phyloP scores from a whole-genome alignment of 1,284 basidiomycete species.

The Inonotus obliquus region DNA sequence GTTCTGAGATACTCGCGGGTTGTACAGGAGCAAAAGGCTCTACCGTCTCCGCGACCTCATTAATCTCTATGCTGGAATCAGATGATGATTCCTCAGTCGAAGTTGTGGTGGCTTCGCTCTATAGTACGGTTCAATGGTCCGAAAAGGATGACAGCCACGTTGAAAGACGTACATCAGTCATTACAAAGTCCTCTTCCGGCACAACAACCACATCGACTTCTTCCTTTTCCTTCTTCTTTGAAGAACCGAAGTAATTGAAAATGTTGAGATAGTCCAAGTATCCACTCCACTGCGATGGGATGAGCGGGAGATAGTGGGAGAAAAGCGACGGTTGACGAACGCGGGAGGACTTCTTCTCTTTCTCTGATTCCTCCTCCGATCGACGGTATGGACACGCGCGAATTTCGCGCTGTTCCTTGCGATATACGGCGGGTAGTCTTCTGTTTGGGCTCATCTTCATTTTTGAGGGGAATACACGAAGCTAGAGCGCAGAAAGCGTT shows the following conservation, averaged over 20 bases:
- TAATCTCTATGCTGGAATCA: background rate
- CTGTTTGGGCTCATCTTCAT: constrained; percentile 48
- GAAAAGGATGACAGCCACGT: background rate
- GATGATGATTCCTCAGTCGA: background rate
- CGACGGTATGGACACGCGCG: constrained; percentile 29
- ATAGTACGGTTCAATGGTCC: background rate
- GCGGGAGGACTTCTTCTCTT: no score
- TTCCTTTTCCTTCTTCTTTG: background rate
- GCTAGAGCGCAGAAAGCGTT: background rate
- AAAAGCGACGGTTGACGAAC: no score
- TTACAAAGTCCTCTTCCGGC: background rate
- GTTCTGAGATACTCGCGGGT: background rate
- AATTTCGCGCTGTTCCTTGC: constrained; percentile 34
- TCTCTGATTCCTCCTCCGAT: background rate
- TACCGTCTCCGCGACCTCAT: background rate
- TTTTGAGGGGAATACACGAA: background rate
- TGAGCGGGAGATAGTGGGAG: no score
- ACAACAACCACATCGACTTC: background rate
- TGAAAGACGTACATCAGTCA: background rate
- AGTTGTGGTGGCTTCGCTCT: background rate
- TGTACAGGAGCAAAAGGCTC: background rate
- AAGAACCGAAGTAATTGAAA: background rate
- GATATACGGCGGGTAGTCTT: constrained; percentile 36
- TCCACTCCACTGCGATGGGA: background rate
- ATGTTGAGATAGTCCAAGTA: background rate